These are phyloP conservation scores for Lasiosphaeria miniovina DNA, from an alignment of 495 filamentous ascomycete genomes.

Conservation along the genomic window DNA sequence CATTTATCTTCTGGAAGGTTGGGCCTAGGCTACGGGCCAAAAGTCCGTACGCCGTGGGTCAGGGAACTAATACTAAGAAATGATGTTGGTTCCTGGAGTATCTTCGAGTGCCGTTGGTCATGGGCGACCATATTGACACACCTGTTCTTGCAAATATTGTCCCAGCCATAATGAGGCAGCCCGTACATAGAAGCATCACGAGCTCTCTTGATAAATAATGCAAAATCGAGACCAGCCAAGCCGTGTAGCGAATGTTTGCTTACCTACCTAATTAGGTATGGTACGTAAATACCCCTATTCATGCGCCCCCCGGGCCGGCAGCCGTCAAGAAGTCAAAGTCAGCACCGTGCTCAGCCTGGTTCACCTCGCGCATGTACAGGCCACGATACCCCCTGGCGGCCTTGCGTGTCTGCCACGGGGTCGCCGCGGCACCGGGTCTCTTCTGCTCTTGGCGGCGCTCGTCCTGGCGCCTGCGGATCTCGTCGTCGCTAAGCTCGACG, in stretches of 20 bases:
- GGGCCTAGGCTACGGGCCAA: slow-evolving; percentile 26
- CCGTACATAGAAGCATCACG: too few species aligned
- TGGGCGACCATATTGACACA: too few species aligned
- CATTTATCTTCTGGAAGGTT: slow-evolving; percentile 26
- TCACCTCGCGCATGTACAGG: slow-evolving; percentile 62
- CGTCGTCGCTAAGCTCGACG: slow-evolving; percentile 48
- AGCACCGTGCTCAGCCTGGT: slow-evolving; percentile 60
- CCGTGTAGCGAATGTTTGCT: too few species aligned
- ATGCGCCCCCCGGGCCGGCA: slow-evolving; percentile 22
- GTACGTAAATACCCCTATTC: too few species aligned
- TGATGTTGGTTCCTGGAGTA: too few species aligned
- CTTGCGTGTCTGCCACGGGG: slow-evolving; percentile 33
- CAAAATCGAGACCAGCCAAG: too few species aligned
- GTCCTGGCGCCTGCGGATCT: slow-evolving; percentile 41
- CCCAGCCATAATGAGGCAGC: too few species aligned
- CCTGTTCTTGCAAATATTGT: too few species aligned
- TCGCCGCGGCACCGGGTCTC: background rate
- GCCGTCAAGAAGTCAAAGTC: slow-evolving; percentile 67
- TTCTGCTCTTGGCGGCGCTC: slow-evolving; percentile 24
- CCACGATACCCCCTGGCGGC: slow-evolving; percentile 58
- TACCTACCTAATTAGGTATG: too few species aligned
- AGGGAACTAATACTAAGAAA: too few species aligned
- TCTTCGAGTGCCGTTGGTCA: too few species aligned
- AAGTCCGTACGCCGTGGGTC: slow-evolving; percentile 24
- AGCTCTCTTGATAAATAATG: too few species aligned